These are phyloP conservation scores for Candida ovalis DNA, from an alignment of 805 yeast genomes.

Conservation along the genomic window DNA sequence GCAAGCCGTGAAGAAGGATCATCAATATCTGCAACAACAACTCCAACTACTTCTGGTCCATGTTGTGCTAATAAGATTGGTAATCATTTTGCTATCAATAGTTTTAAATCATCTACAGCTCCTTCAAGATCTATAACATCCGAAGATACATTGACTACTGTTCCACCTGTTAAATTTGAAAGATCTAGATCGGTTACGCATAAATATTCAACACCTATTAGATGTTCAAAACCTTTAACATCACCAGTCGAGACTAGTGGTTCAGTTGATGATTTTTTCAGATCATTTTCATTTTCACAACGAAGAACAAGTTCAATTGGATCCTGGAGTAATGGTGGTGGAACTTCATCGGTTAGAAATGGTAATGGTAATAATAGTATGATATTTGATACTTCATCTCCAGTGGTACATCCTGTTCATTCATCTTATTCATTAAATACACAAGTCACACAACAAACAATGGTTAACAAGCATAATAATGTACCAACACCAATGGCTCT, in stretches of 20 bases:
- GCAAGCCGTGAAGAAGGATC: conserved; percentile 20
- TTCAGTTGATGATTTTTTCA: conserved; percentile 32
- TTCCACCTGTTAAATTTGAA: conserved; percentile 4
- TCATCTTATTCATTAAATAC: neutral
- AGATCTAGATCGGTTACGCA: conserved; percentile 19
- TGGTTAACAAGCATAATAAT: neutral
- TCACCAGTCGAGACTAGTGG: conserved; percentile 38
- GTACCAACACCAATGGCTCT: neutral
- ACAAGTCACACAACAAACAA: neutral
- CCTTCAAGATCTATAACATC: neutral
- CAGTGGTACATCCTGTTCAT: neutral
- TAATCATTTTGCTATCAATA: too few species aligned
- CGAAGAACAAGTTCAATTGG: conserved; percentile 17
- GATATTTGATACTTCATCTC: neutral
- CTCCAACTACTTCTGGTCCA: neutral
- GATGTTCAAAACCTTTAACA: conserved; percentile 44
- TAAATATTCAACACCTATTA: conserved; percentile 1
- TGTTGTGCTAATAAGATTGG: too few species aligned
- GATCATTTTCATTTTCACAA: conserved; percentile 33
- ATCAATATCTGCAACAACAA: neutral
- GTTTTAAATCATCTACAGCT: neutral
- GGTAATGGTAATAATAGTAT: neutral
- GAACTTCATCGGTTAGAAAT: conserved; percentile 2
- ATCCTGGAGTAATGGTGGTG: conserved; percentile 4
- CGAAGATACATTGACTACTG: neutral